Percentiles rank a stretch among this genome's conserved stretches.
Conservation (phyloP, 2,329 filamentous ascomycete species). For the Metarhizium humberi region DNA sequence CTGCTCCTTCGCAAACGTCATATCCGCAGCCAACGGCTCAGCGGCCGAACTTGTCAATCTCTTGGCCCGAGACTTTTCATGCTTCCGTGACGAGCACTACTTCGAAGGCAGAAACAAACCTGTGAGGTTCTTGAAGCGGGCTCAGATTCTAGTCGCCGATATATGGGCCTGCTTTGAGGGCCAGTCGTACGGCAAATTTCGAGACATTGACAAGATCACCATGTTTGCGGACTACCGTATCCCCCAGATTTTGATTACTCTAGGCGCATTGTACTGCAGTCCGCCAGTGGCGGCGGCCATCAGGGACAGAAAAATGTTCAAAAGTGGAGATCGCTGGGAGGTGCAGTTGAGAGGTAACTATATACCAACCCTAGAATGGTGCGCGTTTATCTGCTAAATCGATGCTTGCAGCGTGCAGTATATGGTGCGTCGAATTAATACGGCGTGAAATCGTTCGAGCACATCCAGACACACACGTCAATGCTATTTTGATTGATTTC, state of each 20-base stretch:
- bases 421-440: conserved; percentile 92
- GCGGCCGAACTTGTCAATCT: conserved; percentile 81
- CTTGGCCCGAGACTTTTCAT: conserved; percentile 70
- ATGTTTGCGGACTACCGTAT: conserved; percentile 99
- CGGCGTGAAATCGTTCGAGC: conserved; percentile 65
- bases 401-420: conserved; percentile 60
- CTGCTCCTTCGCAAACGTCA: conserved; percentile 63
- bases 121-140: conserved; percentile 82
- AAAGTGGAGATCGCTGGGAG: conserved; percentile 69
- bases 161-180: conserved; percentile 94
- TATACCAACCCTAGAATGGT: background rate
- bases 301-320: conserved; percentile 51
- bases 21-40: conserved; percentile 66
- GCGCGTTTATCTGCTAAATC: background rate
- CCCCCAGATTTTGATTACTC: conserved; percentile 79
- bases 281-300: conserved; percentile 69
- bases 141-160: conserved; percentile 93
- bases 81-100: conserved; percentile 71
- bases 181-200: conserved; percentile 66
- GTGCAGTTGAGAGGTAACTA: conserved; percentile 67
- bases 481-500: conserved; percentile 93
- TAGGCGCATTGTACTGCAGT: conserved; percentile 78
- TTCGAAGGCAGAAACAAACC: conserved; percentile 62
- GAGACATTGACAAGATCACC: conserved; percentile 89
- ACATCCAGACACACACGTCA: conserved; percentile 64